Percentiles rank a stretch among this genome's conserved stretches.
Evolutionary conservation across 2,329 filamentous ascomycete genomes (phyloP).

Genomic region (Orbilia quercus): DNA sequence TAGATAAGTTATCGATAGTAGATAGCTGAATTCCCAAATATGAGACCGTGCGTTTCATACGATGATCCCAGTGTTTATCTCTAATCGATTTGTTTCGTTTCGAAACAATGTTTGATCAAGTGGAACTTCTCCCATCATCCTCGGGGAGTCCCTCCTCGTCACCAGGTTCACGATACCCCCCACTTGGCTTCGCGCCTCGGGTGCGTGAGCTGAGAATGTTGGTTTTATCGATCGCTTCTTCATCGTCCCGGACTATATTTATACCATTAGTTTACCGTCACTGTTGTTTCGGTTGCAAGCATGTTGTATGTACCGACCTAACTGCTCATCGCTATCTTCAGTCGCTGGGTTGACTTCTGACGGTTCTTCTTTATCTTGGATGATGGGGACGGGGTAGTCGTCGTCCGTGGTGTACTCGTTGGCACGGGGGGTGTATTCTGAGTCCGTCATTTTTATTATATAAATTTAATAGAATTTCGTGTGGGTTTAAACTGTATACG

Average conservation of each 20-base stretch:
- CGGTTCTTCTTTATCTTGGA: neutral
- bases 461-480: neutral
- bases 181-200: constrained; percentile 60
- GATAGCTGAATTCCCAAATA: no score
- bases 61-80: no score
- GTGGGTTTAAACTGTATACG: no score
- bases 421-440: constrained; percentile 10
- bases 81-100: no score
- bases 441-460: constrained; percentile 12
- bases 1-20: no score
- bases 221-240: constrained; percentile 62
- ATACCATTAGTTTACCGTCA: neutral
- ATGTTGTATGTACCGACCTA: constrained; percentile 6
- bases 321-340: constrained; percentile 18
- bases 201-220: constrained; percentile 63
- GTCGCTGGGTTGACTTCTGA: constrained; percentile 12
- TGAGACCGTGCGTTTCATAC: no score
- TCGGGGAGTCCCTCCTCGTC: constrained; percentile 61
- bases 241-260: constrained; percentile 62
- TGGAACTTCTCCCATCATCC: constrained; percentile 32
- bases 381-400: constrained; percentile 10
- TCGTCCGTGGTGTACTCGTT: constrained; percentile 12
- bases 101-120: neutral
- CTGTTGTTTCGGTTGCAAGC: no score
- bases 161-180: constrained; percentile 62